Base-by-base conservation (phyloP, 192 early-diverging fungal genomes). In the Backusella morwellensis region DNA sequence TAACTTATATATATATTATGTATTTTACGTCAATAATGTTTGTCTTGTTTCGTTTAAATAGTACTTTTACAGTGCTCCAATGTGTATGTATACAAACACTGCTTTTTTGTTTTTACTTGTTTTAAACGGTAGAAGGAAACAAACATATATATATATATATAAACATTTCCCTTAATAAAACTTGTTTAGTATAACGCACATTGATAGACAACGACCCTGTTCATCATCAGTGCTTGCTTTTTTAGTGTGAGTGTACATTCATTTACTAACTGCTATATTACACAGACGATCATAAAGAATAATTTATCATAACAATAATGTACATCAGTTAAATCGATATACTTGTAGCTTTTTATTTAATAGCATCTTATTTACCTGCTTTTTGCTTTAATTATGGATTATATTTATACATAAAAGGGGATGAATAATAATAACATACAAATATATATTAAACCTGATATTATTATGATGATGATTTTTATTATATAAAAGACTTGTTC, bases 361-460 rank as follows among this genome's bases (percentile, higher is more conserved):
- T 29, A 14, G 9, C n/a, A 26, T 59, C n/a, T 59, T 59, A 59
- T 59, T 29, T 26, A 26, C 23, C 29, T 26, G n/a, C 21, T 59
- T 56, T 6, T 9, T 3, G 32, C 11, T 29, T 63, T 63, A 63
- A 63, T 63, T 63, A 29, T 63, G 6, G 0, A 14, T 63, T 7
- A 29, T 8, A 32, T 63, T 23, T 21, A 9, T 26, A 63, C 21
- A 29, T 23, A 29, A 63, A 23, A 14, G 3, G 26, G 56, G 26
- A 29, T 21, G 56, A 29, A 63, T 14, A 6, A 54, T 17, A n/a
- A 54, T 52, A 56, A 44, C 1, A 50, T 50, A 50, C 32, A n/a
- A 19, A 50, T 50, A 50, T 50, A 63, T 63, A 63, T 63, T 63
- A 63, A 63, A 63, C 56, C 56, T 63, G 23, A 63, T 63, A 63